Evolutionary conservation across 2,329 filamentous ascomycete species (phyloP).

Genomic region (Exophiala dermatitidis): DNA sequence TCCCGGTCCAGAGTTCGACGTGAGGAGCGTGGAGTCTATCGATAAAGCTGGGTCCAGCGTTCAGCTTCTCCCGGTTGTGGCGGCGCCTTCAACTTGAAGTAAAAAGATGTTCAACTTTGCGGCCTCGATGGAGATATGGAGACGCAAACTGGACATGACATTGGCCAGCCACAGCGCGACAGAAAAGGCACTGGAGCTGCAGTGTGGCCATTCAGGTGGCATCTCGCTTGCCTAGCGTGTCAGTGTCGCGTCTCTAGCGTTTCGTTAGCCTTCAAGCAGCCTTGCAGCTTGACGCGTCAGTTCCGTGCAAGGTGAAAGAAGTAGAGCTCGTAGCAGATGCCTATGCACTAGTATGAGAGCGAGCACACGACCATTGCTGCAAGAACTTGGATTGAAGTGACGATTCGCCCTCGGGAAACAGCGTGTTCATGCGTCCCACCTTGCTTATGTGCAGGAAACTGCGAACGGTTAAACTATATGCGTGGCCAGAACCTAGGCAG

Average conservation of each 20-base stretch:
- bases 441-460: no score
- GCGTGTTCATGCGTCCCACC: no score
- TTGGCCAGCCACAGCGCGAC: not conserved
- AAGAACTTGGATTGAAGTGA: no score
- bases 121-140: not conserved
- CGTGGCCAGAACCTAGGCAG: no score
- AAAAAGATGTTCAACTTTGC: not conserved
- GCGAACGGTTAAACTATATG: no score
- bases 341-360: not conserved
- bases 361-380: not conserved
- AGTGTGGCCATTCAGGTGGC: not conserved
- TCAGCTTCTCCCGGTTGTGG: no score
- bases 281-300: not conserved
- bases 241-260: conserved; percentile 2
- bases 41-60: not conserved
- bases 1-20: not conserved
- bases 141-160: not conserved
- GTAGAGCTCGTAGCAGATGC: not conserved
- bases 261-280: not conserved
- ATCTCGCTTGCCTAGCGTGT: conserved; percentile 7
- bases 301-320: not conserved
- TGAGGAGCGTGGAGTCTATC: not conserved
- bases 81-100: not conserved
- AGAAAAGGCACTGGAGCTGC: not conserved
- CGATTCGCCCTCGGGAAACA: no score